Evolutionary conservation across 1,139 yeast genomes (phyloP), one percentile per base, ranked within the genome.

Genomic region (Taphrina communis): DNA sequence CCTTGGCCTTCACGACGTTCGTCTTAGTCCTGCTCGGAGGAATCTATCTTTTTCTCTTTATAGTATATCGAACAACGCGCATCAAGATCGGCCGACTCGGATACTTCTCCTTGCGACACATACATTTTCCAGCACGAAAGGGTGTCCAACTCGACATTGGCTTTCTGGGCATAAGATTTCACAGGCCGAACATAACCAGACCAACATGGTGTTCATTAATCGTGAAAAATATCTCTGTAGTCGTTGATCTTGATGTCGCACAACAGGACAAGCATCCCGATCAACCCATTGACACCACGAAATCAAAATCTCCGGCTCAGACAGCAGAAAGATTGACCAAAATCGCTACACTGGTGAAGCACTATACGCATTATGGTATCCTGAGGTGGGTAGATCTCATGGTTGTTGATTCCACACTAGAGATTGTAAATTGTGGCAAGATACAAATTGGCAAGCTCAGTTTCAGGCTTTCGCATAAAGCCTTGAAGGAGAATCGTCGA

Each of bases 51-150:
- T 60, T 78, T n/a, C 77, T 80, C 65, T 82, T 82, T n/a, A 72
- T 79, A 44, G 71, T 80, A 17, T 76, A 82, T 19, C 75, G 80
- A 25, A 74, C 79, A 68, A 79, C 82, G 0, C 82, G 83, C n/a
- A 73, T 80, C 50, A 78, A 81, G 36, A 78, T 80, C 72, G 79
- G 78, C 70, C 77, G 83, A 31, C 72, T 81, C 14, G 83, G 83
- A 36, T 80, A 80, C 73, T 73, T 80, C 69, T 78, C 80, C 38
- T 71, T 80, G 17, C 75, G 80, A 39, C 78, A 79, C 70, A 75
- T 80, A 19, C 73, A 79, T 0, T 75, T 77, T 66, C 73, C 79
- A 8, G 78, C 80, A 8, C 74, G 72, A 42, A 74, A 78, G 1
- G 81, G 82, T 25, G 69, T 78, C 31, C 76, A 75, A 46, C 72